Percentiles rank a stretch among this genome's conserved stretches.
Evolutionary conservation across 768 basidiomycete genomes (phyloP).

Genomic region (Leccinum uliginosum): DNA sequence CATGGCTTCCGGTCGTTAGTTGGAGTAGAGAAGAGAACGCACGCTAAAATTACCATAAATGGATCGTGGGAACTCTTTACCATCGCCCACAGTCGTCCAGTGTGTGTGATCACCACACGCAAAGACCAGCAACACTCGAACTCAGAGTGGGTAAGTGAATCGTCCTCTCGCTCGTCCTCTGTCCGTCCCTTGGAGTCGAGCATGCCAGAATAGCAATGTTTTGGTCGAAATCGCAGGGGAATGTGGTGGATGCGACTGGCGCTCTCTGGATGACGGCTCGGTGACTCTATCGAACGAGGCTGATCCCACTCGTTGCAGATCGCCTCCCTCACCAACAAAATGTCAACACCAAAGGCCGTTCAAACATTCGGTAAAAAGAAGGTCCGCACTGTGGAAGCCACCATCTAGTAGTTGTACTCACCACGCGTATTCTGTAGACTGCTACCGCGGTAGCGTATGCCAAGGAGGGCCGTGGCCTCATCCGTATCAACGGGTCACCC

Average conservation of each 20-base stretch:
- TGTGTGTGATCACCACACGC: background rate
- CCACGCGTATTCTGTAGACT: slow-evolving; percentile 50
- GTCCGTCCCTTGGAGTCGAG: background rate
- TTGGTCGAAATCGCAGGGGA: slow-evolving; percentile 21
- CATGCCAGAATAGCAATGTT: background rate
- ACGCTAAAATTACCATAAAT: slow-evolving; percentile 14
- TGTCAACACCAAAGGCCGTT: slow-evolving; percentile 83
- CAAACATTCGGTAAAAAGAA: slow-evolving; percentile 99
- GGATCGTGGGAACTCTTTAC: slow-evolving; percentile 23
- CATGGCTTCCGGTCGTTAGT: no score
- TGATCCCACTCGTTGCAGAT: slow-evolving; percentile 22
- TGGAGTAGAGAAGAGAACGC: background rate
- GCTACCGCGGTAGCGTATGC: slow-evolving; percentile 98
- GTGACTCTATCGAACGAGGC: slow-evolving; percentile 1
- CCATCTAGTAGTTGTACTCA: slow-evolving; percentile 1
- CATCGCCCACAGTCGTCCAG: background rate
- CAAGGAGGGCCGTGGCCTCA: slow-evolving; percentile 92
- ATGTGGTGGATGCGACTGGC: slow-evolving; percentile 38
- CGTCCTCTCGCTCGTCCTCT: slow-evolving; percentile 6
- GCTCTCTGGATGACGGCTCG: slow-evolving; percentile 34
- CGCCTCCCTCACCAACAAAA: slow-evolving; percentile 37
- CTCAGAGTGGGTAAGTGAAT: slow-evolving; percentile 37
- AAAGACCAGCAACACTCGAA: slow-evolving; percentile 24
- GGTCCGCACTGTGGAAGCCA: slow-evolving; percentile 41
- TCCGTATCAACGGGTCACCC: slow-evolving; percentile 95